Evolutionary conservation across 768 basidiomycete species (phyloP).

Genomic region (Daedaleopsis nitida): DNA sequence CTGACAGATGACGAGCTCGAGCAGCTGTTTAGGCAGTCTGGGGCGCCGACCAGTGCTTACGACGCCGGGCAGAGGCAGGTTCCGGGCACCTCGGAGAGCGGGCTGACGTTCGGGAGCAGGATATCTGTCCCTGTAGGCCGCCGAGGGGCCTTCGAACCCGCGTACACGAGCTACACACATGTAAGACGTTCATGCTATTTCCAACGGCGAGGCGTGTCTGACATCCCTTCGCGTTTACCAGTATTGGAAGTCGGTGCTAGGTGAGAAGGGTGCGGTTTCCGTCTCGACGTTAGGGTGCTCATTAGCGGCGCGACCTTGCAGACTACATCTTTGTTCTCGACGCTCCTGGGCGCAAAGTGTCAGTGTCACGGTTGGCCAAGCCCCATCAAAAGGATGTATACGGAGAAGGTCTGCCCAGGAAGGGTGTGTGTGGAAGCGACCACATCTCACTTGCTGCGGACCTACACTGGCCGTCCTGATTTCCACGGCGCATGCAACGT

Average conservation of each 20-base stretch:
- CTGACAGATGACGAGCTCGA: constrained; percentile 60
- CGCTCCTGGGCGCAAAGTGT: constrained; percentile 34
- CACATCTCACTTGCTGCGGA: constrained; percentile 81
- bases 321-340: constrained; percentile 90
- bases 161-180: constrained; percentile 83
- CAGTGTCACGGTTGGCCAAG: constrained; percentile 56
- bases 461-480: constrained; percentile 36
- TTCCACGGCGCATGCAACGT: constrained; percentile 1
- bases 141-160: constrained; percentile 70
- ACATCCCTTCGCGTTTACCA: constrained; percentile 33
- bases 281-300: background rate
- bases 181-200: constrained; percentile 17
- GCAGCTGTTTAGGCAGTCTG: constrained; percentile 42
- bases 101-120: constrained; percentile 55
- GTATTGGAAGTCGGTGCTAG: constrained; percentile 82
- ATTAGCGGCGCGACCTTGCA: constrained; percentile 31
- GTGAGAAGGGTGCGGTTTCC: constrained; percentile 38
- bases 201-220: background rate
- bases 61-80: constrained; percentile 47
- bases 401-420: constrained; percentile 75
- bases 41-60: constrained; percentile 65
- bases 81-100: constrained; percentile 21
- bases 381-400: constrained; percentile 63
- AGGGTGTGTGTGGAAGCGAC: constrained; percentile 81
- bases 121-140: constrained; percentile 39